A percentile compares a stretch with the other conserved stretches of the same genome.
Conservation (phyloP, 306 rosid genomes). For the Trichosanthes cucumerina region DNA sequence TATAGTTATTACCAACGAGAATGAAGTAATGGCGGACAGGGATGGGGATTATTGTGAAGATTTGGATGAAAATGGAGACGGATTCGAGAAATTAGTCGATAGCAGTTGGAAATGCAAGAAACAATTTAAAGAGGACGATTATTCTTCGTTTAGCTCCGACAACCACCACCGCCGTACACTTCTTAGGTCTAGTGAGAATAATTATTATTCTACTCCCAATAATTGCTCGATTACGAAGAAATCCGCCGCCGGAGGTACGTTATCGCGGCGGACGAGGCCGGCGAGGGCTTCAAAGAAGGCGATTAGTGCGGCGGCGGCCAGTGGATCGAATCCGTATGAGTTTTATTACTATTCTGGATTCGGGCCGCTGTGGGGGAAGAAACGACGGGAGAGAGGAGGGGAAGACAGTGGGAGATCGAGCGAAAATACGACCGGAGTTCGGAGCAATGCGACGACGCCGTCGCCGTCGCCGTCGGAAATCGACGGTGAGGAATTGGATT, state of each 20-base stretch:
- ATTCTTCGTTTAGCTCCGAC: constrained; percentile 21
- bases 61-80: constrained; percentile 10
- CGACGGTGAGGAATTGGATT: constrained; percentile 26
- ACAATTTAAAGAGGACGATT: constrained; percentile 19
- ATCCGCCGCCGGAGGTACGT: background rate
- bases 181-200: constrained; percentile 15
- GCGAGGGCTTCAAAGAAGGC: background rate
- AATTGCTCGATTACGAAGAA: constrained; percentile 13
- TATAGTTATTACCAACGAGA: background rate
- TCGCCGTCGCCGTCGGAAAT: constrained; percentile 19
- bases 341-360: constrained; percentile 85
- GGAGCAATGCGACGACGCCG: constrained; percentile 11
- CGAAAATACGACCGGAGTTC: constrained; percentile 3
- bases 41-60: constrained; percentile 9
- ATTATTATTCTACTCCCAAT: background rate
- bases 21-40: background rate
- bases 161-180: constrained; percentile 4
- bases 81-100: constrained; percentile 3
- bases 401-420: background rate
- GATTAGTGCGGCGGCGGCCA: background rate
- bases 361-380: constrained; percentile 55
- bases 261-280: background rate
- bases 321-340: constrained; percentile 39
- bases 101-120: constrained; percentile 43
- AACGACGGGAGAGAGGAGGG: constrained; percentile 38